phyloP scores from a whole-genome alignment of 768 basidiomycete genomes.

The Psilocybe azurescens region DNA sequence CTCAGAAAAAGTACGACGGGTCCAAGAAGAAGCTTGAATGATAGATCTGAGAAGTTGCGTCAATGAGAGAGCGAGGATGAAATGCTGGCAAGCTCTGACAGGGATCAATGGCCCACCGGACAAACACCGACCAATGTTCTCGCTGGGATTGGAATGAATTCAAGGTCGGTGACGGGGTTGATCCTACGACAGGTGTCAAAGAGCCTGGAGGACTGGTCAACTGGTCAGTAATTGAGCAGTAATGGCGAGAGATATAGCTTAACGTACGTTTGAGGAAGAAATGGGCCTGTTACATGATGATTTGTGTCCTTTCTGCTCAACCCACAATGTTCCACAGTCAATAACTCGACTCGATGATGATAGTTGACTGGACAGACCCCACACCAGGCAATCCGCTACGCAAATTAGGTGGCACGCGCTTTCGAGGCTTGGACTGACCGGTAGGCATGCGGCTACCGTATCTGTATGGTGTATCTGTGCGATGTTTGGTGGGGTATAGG shows the following conservation, averaged over 20 bases:
- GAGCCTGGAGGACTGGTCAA: constrained; percentile 40
- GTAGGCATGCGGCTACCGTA: too few relatives aligned
- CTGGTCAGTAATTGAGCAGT: constrained; percentile 2
- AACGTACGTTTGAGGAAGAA: constrained; percentile 67
- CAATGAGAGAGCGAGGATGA: background rate
- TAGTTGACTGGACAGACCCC: background rate
- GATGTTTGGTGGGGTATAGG: too few relatives aligned
- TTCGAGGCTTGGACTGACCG: background rate
- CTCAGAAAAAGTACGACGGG: constrained; percentile 66
- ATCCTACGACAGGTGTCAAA: constrained; percentile 29
- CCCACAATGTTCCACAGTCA: background rate
- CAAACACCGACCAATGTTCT: constrained; percentile 41
- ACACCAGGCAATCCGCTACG: background rate
- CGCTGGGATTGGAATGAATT: constrained; percentile 15
- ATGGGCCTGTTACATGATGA: constrained; percentile 68
- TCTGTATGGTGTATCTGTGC: too few relatives aligned
- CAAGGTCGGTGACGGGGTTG: constrained; percentile 32
- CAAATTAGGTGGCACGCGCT: background rate
- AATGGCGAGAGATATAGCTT: background rate
- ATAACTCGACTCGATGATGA: background rate
- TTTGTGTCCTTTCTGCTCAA: constrained; percentile 51
- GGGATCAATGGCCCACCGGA: constrained; percentile 79
- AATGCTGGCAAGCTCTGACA: constrained; percentile 43
- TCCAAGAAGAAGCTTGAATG: constrained; percentile 69
- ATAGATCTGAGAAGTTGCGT: constrained; percentile 47